These are phyloP conservation scores for Phaeosphaeriaceae sp. DNA, from an alignment of 2,329 filamentous ascomycete genomes.

Conservation along the genomic window DNA sequence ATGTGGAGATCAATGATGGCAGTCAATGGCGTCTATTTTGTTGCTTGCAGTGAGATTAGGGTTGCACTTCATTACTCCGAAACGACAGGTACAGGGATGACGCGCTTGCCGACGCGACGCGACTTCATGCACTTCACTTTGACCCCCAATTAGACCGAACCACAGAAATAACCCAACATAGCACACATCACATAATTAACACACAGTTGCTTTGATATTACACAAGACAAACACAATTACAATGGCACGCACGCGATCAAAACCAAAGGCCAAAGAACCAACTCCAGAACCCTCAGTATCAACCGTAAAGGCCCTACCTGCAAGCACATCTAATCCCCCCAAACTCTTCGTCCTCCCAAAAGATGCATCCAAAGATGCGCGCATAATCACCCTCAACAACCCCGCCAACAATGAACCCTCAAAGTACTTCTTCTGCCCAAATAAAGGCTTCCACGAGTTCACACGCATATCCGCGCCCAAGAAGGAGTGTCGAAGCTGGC, in stretches of 20 bases:
- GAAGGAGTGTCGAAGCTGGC: conserved; percentile 60
- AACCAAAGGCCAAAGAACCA: conserved; percentile 28
- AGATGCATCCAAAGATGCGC: conserved; percentile 57
- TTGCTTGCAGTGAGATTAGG: conserved; percentile 31
- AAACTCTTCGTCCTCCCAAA: conserved; percentile 66
- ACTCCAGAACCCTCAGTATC: conserved; percentile 31
- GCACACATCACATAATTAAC: background rate
- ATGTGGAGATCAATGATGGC: too few species aligned
- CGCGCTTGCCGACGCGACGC: conserved; percentile 31
- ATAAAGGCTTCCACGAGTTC: conserved; percentile 66
- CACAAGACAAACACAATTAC: background rate
- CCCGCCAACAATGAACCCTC: conserved; percentile 57
- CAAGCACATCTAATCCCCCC: conserved; percentile 51
- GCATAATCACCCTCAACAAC: conserved; percentile 63
- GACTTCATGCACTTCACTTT: conserved; percentile 12
- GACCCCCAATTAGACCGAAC: background rate
- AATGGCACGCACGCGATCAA: conserved; percentile 40
- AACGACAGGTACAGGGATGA: conserved; percentile 36
- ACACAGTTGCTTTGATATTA: background rate
- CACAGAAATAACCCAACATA: background rate
- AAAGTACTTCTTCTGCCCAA: conserved; percentile 66
- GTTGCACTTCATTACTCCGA: conserved; percentile 36
- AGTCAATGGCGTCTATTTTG: conserved; percentile 11
- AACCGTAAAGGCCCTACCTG: conserved; percentile 39
- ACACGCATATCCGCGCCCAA: conserved; percentile 61